A percentile compares a stretch with the other conserved stretches of the same genome.
These are phyloP conservation scores for Viola pubescens DNA, from an alignment of 441 rosid genomes.

Conservation along the genomic window DNA sequence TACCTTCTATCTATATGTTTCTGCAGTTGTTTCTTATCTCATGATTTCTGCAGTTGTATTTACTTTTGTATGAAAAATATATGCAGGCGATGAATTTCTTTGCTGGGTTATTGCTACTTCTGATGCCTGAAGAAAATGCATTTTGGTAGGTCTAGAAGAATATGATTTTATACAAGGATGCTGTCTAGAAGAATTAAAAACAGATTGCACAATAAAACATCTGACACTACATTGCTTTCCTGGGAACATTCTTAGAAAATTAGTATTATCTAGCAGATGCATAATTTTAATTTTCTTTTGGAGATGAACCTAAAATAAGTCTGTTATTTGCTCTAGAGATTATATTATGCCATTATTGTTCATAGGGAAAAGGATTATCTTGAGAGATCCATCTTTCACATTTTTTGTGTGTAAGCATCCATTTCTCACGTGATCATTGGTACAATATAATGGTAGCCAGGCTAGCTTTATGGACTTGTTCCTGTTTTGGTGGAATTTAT, in stretches of 20 bases:
- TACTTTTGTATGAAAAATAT: conserved; percentile 18
- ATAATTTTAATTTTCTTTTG: neutral
- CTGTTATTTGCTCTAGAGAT: too few relatives aligned
- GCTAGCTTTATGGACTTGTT: conserved; percentile 17
- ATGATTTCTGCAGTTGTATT: neutral
- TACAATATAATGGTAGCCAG: conserved; percentile 6
- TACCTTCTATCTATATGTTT: neutral
- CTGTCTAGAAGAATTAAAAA: neutral
- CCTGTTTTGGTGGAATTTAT: conserved; percentile 20
- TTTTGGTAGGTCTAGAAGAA: conserved; percentile 83
- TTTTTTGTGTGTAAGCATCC: neutral
- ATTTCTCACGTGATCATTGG: conserved; percentile 3
- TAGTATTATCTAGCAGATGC: too few relatives aligned
- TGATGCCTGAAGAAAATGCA: conserved; percentile 99
- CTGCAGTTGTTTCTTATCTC: neutral
- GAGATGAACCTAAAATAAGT: neutral
- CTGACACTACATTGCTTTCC: neutral
- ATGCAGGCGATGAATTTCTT: conserved; percentile 99
- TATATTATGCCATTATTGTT: too few relatives aligned
- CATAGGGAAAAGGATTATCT: too few relatives aligned
- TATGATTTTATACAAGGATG: conserved; percentile 5
- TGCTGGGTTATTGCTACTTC: conserved; percentile 89
- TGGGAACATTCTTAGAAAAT: too few relatives aligned
- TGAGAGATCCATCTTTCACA: too few relatives aligned
- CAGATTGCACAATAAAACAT: neutral